Percentiles rank a stretch among this genome's conserved stretches.
Conservation (phyloP, 495 filamentous ascomycete species). For the Penicillium coffeae region DNA sequence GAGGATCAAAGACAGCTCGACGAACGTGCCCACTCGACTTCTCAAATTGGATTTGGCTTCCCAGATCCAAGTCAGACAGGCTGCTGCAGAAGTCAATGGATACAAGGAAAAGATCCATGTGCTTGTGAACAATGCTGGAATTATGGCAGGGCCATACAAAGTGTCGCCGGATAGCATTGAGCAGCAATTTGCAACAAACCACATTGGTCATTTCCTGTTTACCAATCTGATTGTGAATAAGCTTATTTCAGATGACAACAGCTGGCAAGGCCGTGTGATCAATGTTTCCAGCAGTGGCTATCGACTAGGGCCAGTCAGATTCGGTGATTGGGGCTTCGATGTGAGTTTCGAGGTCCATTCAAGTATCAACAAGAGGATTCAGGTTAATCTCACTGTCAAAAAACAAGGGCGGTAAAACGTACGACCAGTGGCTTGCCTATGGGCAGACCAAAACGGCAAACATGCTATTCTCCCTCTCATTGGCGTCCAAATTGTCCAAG, state of each 20-base stretch:
- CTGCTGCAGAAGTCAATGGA: conserved; percentile 44
- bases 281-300: conserved; percentile 37
- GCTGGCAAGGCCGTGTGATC: conserved; percentile 14
- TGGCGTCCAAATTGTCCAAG: conserved; percentile 34
- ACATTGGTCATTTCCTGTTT: conserved; percentile 57
- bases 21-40: not conserved
- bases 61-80: conserved; percentile 42
- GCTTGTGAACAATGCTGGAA: conserved; percentile 58
- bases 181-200: conserved; percentile 52
- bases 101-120: conserved; percentile 47
- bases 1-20: not conserved
- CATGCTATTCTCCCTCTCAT: conserved; percentile 47
- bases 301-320: conserved; percentile 38
- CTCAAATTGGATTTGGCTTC: conserved; percentile 44
- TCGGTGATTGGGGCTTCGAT: conserved; percentile 54
- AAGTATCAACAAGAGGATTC: not conserved
- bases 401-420: conserved; percentile 41
- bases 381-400: conserved; percentile 18
- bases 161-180: conserved; percentile 46
- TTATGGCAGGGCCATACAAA: conserved; percentile 51
- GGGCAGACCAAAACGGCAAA: conserved; percentile 58
- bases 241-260: too few relatives aligned
- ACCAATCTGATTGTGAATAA: conserved; percentile 53
- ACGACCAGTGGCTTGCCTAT: conserved; percentile 52
- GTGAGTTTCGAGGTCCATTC: conserved; percentile 8